Conservation (phyloP, 2,329 filamentous ascomycete species). For the Diaporthe citri region DNA sequence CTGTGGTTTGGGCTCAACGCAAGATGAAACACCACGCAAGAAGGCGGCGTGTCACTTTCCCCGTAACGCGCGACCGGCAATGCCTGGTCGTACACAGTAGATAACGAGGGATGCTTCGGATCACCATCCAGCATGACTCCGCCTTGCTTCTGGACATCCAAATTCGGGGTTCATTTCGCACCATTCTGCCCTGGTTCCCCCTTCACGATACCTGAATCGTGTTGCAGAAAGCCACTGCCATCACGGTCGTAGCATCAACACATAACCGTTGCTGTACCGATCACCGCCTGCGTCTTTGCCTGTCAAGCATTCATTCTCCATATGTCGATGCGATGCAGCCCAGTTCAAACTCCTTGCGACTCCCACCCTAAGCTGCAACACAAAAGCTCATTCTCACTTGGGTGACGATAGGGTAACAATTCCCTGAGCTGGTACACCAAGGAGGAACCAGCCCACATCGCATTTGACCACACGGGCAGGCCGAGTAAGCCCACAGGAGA, state of each 20-base stretch:
- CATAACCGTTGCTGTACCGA: neutral
- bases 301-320: neutral
- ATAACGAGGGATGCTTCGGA: neutral
- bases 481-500: neutral
- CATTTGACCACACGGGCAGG: neutral
- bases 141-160: neutral
- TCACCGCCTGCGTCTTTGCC: neutral
- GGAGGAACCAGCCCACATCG: neutral
- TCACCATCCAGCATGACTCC: constrained; percentile 10
- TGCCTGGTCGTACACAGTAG: neutral
- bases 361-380: neutral
- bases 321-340: neutral
- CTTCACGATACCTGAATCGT: constrained; percentile 9
- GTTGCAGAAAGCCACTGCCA: neutral
- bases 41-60: constrained; percentile 11
- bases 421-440: neutral
- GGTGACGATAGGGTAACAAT: neutral
- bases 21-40: constrained; percentile 25
- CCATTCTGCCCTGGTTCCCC: neutral
- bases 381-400: neutral
- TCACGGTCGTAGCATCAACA: neutral
- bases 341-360: neutral
- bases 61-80: constrained; percentile 20
- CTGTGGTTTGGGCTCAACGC: constrained; percentile 16
- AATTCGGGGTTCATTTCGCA: constrained; percentile 8